Conservation (phyloP, 768 basidiomycete species). For the Mrakia blollopis region DNA sequence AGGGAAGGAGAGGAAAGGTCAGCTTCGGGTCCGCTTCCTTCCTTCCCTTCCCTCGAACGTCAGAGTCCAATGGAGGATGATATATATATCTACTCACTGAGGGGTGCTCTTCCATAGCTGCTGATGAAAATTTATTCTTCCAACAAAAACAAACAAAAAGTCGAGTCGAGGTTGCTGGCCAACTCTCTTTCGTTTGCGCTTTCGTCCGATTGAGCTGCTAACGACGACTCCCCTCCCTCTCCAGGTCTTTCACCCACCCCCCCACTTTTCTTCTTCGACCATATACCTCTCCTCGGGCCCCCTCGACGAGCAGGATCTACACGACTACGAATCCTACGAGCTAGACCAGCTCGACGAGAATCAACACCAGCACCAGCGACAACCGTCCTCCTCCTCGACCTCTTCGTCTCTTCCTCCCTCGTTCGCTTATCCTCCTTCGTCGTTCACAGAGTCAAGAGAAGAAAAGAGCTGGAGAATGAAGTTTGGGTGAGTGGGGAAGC, state of each 20-base stretch:
- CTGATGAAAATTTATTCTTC: not conserved
- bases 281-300: no score
- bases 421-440: slow-evolving; percentile 1
- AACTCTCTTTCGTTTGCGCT: no score
- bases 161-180: not conserved
- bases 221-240: not conserved
- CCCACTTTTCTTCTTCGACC: not conserved
- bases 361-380: no score
- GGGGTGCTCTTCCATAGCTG: slow-evolving; percentile 8
- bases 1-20: not conserved
- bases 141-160: no score
- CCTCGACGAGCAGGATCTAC: no score
- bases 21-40: not conserved
- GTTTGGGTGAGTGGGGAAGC: slow-evolving; percentile 42
- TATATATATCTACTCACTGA: not conserved
- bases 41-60: not conserved
- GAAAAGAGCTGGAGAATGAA: slow-evolving; percentile 41
- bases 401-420: not conserved
- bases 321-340: no score
- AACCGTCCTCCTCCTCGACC: not conserved
- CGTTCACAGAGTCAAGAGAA: no score
- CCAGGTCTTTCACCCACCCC: not conserved
- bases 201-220: not conserved
- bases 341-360: no score
- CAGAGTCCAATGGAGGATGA: no score